These are phyloP conservation scores for Incumbomyces delicatus DNA, from an alignment of 2,329 filamentous ascomycete genomes.

Conservation along the genomic window DNA sequence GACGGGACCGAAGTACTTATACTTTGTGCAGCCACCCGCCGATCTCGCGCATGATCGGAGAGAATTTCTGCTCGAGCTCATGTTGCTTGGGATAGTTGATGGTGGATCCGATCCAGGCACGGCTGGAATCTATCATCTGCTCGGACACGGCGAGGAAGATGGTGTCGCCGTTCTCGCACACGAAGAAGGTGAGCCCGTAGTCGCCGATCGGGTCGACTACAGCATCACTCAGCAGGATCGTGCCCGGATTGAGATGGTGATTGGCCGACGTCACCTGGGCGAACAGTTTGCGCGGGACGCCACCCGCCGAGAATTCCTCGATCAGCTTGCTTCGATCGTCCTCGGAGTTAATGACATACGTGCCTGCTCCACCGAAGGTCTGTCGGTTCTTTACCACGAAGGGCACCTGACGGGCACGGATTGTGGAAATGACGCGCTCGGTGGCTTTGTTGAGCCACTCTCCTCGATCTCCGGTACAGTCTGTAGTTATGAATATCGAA, in stretches of 20 bases:
- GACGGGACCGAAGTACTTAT: not conserved
- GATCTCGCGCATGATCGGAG: not conserved
- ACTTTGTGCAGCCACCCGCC: not conserved
- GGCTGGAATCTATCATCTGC: not conserved
- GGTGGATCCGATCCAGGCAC: not conserved
- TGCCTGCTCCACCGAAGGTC: not conserved
- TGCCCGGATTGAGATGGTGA: not conserved
- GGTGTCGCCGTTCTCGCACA: not conserved
- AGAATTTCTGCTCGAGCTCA: not conserved
- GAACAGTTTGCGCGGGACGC: not conserved
- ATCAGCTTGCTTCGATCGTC: not conserved
- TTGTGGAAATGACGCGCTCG: not conserved
- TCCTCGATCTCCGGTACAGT: not conserved
- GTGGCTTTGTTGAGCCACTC: not conserved
- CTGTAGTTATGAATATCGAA: not conserved
- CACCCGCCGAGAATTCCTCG: not conserved
- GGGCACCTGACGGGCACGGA: not conserved
- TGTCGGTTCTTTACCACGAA: not conserved
- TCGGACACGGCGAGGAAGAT: not conserved
- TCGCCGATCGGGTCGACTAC: not conserved
- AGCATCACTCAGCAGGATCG: not conserved
- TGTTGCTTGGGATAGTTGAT: not conserved
- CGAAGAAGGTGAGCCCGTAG: not conserved
- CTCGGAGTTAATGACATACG: not conserved
- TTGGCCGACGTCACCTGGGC: not conserved